phyloP scores from a whole-genome alignment of 148 eudicot genomes.

The Rhododendron ferrugineum region DNA sequence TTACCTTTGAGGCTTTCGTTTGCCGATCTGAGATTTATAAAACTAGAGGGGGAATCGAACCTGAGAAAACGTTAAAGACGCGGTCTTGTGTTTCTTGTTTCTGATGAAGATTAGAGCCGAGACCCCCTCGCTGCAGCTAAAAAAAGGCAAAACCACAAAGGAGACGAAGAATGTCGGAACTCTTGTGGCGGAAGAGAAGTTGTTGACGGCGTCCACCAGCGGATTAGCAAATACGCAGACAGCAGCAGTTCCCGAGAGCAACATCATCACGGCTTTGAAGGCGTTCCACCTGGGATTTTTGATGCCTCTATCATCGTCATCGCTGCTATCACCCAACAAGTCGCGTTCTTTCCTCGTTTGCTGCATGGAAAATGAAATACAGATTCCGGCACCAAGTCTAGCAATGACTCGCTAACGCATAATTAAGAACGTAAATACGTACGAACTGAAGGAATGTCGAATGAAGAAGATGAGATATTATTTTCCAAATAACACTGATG shows the following conservation, averaged over 20 bases:
- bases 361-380: background rate
- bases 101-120: background rate
- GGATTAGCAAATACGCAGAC: background rate
- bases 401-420: background rate
- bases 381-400: background rate
- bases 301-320: background rate
- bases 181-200: constrained; percentile 3
- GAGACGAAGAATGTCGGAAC: background rate
- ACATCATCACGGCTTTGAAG: background rate
- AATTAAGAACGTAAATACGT: background rate
- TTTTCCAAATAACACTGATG: background rate
- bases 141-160: constrained; percentile 1
- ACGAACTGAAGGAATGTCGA: background rate
- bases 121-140: constrained; percentile 3
- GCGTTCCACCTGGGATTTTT: constrained; percentile 1
- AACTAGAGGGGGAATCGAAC: background rate
- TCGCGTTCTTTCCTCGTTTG: constrained; percentile 8
- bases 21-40: background rate
- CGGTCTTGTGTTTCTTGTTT: constrained; percentile 3
- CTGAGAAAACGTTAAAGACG: constrained; percentile 6
- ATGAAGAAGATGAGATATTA: background rate
- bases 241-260: background rate
- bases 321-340: background rate
- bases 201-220: constrained; percentile 4
- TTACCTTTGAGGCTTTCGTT: background rate